A percentile compares a stretch with the other conserved stretches of the same genome.
Evolutionary conservation across 2,329 filamentous ascomycete genomes (phyloP).

Genomic region (Dendrostoma leiphaemia): DNA sequence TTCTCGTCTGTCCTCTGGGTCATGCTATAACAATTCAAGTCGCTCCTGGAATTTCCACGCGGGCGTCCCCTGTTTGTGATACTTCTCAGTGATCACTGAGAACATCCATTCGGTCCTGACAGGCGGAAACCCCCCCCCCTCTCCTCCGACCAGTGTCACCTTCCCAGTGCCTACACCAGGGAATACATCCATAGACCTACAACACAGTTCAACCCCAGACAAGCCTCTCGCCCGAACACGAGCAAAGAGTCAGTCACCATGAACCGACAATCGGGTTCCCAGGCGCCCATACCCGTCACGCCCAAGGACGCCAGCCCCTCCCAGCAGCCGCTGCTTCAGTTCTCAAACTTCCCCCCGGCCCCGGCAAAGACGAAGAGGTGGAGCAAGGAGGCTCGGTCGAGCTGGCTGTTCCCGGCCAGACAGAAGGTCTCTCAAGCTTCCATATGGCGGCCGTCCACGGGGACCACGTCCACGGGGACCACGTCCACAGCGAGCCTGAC

Average conservation of each 20-base stretch:
- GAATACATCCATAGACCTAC: no score
- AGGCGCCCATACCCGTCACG: conserved; percentile 18
- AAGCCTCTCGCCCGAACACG: background rate
- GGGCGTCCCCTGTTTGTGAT: background rate
- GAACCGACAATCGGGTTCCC: conserved; percentile 17
- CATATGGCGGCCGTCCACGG: conserved; percentile 19
- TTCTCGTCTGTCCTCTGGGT: background rate
- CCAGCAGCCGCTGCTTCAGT: conserved; percentile 14
- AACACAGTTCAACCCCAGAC: no score
- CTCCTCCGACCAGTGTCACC: no score
- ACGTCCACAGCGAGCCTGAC: no score
- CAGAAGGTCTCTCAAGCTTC: conserved; percentile 3
- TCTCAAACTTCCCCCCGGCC: conserved; percentile 1
- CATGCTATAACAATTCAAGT: background rate
- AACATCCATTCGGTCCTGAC: background rate
- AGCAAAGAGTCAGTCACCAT: background rate
- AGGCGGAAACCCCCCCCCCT: background rate
- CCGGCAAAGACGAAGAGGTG: conserved; percentile 10
- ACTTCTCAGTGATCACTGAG: background rate
- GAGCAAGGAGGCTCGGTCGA: conserved; percentile 14
- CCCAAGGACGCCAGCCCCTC: conserved; percentile 14
- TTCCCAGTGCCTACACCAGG: no score
- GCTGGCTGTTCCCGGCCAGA: conserved; percentile 14
- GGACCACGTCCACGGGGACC: conserved; percentile 12
- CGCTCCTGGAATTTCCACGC: background rate